Base-by-base conservation (phyloP, 805 yeast species). In the Priceomyces fermenticarens region DNA sequence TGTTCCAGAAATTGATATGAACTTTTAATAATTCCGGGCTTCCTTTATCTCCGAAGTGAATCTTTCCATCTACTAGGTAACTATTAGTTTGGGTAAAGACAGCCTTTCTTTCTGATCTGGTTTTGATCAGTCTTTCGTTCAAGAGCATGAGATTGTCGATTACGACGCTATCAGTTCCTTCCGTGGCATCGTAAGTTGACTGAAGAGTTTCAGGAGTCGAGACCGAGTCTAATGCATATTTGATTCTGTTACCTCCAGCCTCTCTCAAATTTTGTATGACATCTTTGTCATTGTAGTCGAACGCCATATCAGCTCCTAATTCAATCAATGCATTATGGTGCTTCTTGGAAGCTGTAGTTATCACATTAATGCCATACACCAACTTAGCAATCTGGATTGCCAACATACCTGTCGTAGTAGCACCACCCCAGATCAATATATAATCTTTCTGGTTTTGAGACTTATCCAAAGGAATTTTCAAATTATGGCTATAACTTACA, bases 381-480 rank as follows among this genome's bases (percentile, higher is more conserved):
- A 65, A 53, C 49, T 75, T 76, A 13, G 55, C 54, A 34, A 81
- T 47, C 65, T 85, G 90, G 41, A 81, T 72, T 10, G 80, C 78
- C 16, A 65, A 35, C 36, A 65, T 67, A 17, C 88, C 89, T 9
- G 82, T 70, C 14, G 83, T 73, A 15, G 85, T 72, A n/a, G 87
- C 78, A 47, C 85, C 90, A 53, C 84, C 83, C 81, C 83, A 78
- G 35, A 81, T 63, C 38, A 81, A 54, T 29, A 80, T 54, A 45
- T 65, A 64, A 42, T 65, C 65, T 30, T 38, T 39, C 6, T 13
- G n/a, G 30, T 39, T 26, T 5, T 37, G 38, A 5, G 12, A 10
- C 23, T 43, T 42, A 20, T 42, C 30, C 27, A 35, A 33, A 3
- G 36, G 28, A 14, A 54, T 23, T 10, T 43, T 42, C 31, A 58